These are phyloP conservation scores for Aspergillus ibericus DNA, from an alignment of 2,329 filamentous ascomycete species.

Conservation along the genomic window DNA sequence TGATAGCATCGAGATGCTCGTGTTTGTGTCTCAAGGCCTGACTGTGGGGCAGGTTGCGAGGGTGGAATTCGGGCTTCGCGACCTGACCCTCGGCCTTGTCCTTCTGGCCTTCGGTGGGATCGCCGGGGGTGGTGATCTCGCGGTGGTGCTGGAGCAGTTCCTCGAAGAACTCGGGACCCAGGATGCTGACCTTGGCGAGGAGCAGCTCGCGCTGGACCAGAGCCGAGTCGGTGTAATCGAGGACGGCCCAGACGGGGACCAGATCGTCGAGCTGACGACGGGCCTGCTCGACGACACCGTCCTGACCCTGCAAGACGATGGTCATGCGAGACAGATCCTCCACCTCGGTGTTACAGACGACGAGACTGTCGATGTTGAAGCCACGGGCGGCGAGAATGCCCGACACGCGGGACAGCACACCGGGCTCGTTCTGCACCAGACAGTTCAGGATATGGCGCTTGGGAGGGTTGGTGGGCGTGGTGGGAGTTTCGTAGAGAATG, in stretches of 20 bases:
- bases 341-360: slow-evolving; percentile 97
- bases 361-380: slow-evolving; percentile 98
- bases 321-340: slow-evolving; percentile 98
- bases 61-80: slow-evolving; percentile 72
- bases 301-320: slow-evolving; percentile 92
- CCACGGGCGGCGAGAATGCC: slow-evolving; percentile 93
- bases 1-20: slow-evolving; percentile 94
- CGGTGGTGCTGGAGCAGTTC: slow-evolving; percentile 93
- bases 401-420: slow-evolving; percentile 92
- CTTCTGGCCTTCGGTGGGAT: slow-evolving; percentile 34
- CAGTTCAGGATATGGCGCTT: slow-evolving; percentile 98
- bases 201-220: slow-evolving; percentile 94
- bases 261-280: slow-evolving; percentile 92
- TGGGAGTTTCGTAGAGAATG: slow-evolving; percentile 97
- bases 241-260: slow-evolving; percentile 95
- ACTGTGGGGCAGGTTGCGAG: slow-evolving; percentile 77
- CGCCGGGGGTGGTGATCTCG: slow-evolving; percentile 69
- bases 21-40: slow-evolving; percentile 95
- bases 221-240: slow-evolving; percentile 91
- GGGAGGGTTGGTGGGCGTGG: slow-evolving; percentile 76
- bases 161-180: slow-evolving; percentile 97
- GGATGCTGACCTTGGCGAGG: slow-evolving; percentile 92
- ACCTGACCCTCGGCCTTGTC: slow-evolving; percentile 15
- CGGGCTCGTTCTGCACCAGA: slow-evolving; percentile 97
- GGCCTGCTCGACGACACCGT: slow-evolving; percentile 96